Conservation (phyloP, 108 stramenopile species). For the Aurantiochytrium sp. region DNA sequence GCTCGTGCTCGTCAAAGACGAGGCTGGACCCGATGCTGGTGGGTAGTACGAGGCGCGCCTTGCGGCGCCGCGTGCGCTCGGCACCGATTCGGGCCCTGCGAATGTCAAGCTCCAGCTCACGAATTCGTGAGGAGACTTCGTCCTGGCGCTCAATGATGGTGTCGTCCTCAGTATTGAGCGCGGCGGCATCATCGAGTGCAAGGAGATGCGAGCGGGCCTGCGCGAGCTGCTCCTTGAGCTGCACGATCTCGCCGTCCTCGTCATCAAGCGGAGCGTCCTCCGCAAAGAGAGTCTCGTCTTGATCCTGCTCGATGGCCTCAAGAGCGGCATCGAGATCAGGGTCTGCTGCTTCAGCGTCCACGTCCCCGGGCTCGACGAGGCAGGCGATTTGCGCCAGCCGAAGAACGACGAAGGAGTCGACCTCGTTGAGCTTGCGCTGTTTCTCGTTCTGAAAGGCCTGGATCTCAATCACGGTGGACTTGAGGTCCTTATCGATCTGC, state of each 20-base stretch:
- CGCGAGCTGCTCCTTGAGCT: not conserved
- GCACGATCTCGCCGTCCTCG: not conserved
- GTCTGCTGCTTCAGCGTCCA: not conserved
- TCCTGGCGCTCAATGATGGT: not conserved
- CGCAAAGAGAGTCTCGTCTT: not conserved
- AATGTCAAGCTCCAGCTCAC: not conserved
- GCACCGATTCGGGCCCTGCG: not conserved
- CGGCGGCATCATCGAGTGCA: not conserved
- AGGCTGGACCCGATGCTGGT: not conserved
- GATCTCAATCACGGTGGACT: constrained; percentile 49
- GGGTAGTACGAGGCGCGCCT: not conserved
- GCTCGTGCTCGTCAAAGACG: not conserved
- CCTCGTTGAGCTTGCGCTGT: constrained; percentile 52
- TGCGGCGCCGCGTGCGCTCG: not conserved
- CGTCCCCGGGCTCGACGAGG: not conserved
- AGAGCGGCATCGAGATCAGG: not conserved
- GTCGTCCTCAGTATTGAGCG: not conserved
- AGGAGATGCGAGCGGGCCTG: not conserved
- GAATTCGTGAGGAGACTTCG: not conserved
- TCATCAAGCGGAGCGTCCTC: not conserved
- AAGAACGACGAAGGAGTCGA: constrained; percentile 24
- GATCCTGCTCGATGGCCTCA: not conserved
- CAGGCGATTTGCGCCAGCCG: constrained; percentile 24
- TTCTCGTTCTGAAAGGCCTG: constrained; percentile 60
- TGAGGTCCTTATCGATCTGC: constrained; percentile 57